phyloP scores from a whole-genome alignment of 768 basidiomycete species.

The Saitozyma sp. region DNA sequence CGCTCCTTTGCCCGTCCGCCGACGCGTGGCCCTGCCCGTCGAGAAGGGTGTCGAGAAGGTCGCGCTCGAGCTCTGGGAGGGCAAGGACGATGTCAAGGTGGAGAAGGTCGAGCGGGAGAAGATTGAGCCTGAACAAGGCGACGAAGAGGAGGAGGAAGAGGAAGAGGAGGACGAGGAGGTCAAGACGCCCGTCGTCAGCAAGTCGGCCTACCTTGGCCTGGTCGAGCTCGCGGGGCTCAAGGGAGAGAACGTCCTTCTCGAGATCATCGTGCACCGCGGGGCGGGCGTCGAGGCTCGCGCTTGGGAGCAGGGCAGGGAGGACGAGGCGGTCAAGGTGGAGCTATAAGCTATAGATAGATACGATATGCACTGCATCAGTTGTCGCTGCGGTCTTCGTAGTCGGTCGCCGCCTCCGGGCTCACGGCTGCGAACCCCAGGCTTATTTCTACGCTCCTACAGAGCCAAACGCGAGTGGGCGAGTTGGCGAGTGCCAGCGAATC shows the following conservation, averaged over 20 bases:
- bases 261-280: slow-evolving; percentile 40
- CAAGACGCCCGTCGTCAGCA: slow-evolving; percentile 45
- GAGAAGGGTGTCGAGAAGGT: slow-evolving; percentile 35
- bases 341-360: slow-evolving; percentile 11
- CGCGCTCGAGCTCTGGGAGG: slow-evolving; percentile 55
- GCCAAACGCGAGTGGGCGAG: too few relatives aligned
- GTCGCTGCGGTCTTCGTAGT: too few relatives aligned
- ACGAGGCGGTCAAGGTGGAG: slow-evolving; percentile 28
- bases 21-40: slow-evolving; percentile 53
- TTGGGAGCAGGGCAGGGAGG: slow-evolving; percentile 48
- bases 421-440: too few relatives aligned
- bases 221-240: slow-evolving; percentile 33
- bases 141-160: slow-evolving; percentile 46
- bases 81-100: slow-evolving; percentile 53
- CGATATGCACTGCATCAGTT: too few relatives aligned
- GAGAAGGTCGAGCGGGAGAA: slow-evolving; percentile 33
- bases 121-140: slow-evolving; percentile 31
- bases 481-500: too few relatives aligned
- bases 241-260: slow-evolving; percentile 35
- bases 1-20: slow-evolving; percentile 53
- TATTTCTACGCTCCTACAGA: too few relatives aligned
- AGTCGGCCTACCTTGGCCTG: slow-evolving; percentile 38
- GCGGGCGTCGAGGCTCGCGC: slow-evolving; percentile 38
- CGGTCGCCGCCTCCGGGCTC: too few relatives aligned
- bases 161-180: slow-evolving; percentile 52